Percentiles rank a stretch among this genome's conserved stretches.
Conservation (phyloP, 768 basidiomycete species). For the Mycena belliarum region DNA sequence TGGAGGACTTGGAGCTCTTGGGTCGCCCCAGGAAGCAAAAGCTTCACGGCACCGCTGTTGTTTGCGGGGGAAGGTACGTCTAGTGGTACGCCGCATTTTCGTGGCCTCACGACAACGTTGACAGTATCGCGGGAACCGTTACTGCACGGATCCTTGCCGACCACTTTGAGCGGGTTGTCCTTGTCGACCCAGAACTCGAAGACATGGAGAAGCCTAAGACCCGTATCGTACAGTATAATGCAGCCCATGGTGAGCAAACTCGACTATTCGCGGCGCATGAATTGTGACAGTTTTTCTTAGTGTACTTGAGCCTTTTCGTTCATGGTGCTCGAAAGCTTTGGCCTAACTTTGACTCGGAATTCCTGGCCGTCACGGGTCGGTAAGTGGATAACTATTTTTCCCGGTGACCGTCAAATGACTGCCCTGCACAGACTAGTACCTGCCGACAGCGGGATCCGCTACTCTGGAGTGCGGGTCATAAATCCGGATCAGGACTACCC, state of each 20-base stretch:
- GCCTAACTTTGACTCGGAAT: slow-evolving; percentile 22
- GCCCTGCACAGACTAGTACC: slow-evolving; percentile 5
- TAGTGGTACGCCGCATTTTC: too few relatives aligned
- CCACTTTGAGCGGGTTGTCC: slow-evolving; percentile 30
- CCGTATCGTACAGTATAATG: slow-evolving; percentile 23
- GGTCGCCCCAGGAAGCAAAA: slow-evolving; percentile 9
- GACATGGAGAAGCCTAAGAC: slow-evolving; percentile 14
- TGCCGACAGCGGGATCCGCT: slow-evolving; percentile 19
- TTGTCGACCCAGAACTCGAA: slow-evolving; percentile 29
- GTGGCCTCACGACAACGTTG: too few relatives aligned
- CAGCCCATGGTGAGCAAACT: slow-evolving; percentile 21
- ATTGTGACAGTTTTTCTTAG: slow-evolving; percentile 19
- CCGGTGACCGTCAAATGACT: not conserved
- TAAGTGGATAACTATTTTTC: too few relatives aligned
- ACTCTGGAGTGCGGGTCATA: slow-evolving; percentile 17
- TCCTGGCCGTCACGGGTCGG: slow-evolving; percentile 19
- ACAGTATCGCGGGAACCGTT: slow-evolving; percentile 29
- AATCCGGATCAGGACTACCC: slow-evolving; percentile 13
- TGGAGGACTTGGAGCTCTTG: slow-evolving; percentile 2
- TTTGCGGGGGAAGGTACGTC: slow-evolving; percentile 29
- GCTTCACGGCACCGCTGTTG: slow-evolving; percentile 22
- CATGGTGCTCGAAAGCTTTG: slow-evolving; percentile 24
- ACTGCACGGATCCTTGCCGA: slow-evolving; percentile 27
- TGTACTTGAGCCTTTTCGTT: slow-evolving; percentile 18
- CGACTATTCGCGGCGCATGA: too few relatives aligned